Evolutionary conservation across 371 early-diverging fungal genomes (phyloP).

Genomic region (Actinomortierella ambigua): DNA sequence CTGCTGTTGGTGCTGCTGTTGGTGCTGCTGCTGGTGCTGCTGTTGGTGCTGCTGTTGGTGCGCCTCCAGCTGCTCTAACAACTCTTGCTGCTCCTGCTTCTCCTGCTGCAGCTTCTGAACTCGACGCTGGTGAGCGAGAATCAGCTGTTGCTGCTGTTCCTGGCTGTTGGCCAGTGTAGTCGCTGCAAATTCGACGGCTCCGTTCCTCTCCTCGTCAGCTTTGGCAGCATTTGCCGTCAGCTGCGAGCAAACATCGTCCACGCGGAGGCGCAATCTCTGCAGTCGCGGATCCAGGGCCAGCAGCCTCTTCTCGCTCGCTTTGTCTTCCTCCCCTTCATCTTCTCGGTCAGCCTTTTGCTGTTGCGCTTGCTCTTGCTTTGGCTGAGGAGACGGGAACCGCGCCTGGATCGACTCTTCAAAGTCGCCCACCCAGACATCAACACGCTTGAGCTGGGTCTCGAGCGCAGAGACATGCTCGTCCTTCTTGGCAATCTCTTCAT

Average conservation of each 20-base stretch:
- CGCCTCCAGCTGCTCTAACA: too few species aligned
- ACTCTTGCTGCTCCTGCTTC: conserved; percentile 5
- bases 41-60: background rate
- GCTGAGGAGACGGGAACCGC: background rate
- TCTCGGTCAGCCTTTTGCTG: conserved; percentile 8
- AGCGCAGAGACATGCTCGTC: conserved; percentile 28
- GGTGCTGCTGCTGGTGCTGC: background rate
- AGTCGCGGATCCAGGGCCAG: conserved; percentile 18
- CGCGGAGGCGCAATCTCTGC: background rate
- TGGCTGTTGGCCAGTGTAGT: conserved; percentile 22
- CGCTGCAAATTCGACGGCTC: conserved; percentile 33
- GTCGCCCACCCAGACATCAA: conserved; percentile 29
- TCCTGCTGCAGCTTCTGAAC: conserved; percentile 2
- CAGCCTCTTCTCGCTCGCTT: conserved; percentile 34
- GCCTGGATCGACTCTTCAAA: conserved; percentile 17
- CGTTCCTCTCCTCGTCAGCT: conserved; percentile 26
- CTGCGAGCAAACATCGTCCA: conserved; percentile 1
- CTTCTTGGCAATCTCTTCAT: conserved; percentile 40
- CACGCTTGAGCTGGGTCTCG: conserved; percentile 29
- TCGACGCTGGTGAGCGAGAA: background rate
- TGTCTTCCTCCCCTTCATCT: conserved; percentile 15
- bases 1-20: background rate
- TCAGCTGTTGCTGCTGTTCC: background rate
- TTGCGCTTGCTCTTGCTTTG: background rate
- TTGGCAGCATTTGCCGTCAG: conserved; percentile 21